Conservation (phyloP, 371 early-diverging fungal genomes). For the Lichtheimia ramosa region DNA sequence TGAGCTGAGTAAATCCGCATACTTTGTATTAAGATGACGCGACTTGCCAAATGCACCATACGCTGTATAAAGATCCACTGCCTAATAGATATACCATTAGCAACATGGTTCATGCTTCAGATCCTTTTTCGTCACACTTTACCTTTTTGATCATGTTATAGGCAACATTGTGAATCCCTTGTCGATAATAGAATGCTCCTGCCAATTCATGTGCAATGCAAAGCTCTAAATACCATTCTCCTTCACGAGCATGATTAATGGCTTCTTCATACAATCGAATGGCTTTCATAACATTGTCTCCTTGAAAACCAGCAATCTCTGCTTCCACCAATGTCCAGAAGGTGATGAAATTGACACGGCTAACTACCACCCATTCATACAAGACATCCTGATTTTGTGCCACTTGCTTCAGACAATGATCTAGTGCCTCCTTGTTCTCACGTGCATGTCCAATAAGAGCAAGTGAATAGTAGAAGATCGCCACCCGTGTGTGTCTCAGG, state of each 20-base stretch:
- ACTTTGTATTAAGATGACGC: constrained; percentile 28
- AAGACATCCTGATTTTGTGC: constrained; percentile 26
- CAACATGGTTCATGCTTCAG: not conserved
- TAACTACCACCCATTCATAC: constrained; percentile 27
- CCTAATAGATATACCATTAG: constrained; percentile 1
- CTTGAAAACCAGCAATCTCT: not conserved
- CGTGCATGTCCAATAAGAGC: constrained; percentile 36
- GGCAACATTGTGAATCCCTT: constrained; percentile 34
- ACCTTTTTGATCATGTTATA: constrained; percentile 36
- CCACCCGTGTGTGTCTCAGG: constrained; percentile 35
- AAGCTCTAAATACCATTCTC: constrained; percentile 30
- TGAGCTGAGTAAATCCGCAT: constrained; percentile 18
- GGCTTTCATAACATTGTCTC: constrained; percentile 15
- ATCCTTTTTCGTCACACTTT: not conserved
- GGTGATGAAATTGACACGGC: constrained; percentile 25
- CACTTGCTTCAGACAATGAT: constrained; percentile 19
- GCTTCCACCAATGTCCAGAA: constrained; percentile 30
- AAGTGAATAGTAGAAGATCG: constrained; percentile 27
- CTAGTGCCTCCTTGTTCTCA: not conserved
- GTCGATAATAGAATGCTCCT: constrained; percentile 37
- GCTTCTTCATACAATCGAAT: constrained; percentile 36
- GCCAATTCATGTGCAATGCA: constrained; percentile 39
- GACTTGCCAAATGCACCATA: constrained; percentile 45
- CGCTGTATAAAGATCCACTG: constrained; percentile 24
- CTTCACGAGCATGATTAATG: constrained; percentile 35